Percentiles rank a stretch among this genome's conserved stretches.
Evolutionary conservation across 2,329 filamentous ascomycete species (phyloP).

Genomic region (Allantophomopsis cytisporea): DNA sequence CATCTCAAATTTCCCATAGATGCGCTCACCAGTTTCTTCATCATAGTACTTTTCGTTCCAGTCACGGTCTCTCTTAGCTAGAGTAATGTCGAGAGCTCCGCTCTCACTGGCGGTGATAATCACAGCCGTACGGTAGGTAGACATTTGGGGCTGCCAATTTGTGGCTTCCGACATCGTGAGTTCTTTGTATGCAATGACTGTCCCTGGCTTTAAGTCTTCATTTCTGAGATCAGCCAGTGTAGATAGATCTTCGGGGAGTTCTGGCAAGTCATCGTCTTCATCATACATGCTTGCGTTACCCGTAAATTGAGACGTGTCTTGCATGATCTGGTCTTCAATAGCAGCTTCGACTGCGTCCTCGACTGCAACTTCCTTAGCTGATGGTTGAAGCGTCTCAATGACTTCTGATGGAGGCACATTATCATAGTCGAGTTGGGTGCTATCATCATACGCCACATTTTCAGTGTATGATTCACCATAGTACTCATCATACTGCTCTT

Average conservation of each 20-base stretch:
- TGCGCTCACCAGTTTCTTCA: constrained; percentile 51
- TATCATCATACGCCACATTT: constrained; percentile 25
- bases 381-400: constrained; percentile 3
- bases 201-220: constrained; percentile 37
- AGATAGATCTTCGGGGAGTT: constrained; percentile 41
- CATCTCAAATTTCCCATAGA: constrained; percentile 70
- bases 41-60: constrained; percentile 46
- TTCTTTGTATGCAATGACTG: constrained; percentile 58
- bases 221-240: constrained; percentile 34
- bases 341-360: constrained; percentile 12
- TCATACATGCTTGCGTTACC: constrained; percentile 30
- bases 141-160: constrained; percentile 52
- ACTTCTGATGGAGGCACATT: constrained; percentile 11
- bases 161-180: constrained; percentile 46
- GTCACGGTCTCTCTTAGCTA: constrained; percentile 57
- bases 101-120: constrained; percentile 42
- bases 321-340: constrained; percentile 12
- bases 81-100: constrained; percentile 40
- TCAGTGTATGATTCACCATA: constrained; percentile 23
- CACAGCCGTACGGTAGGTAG: constrained; percentile 49
- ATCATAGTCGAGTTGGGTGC: constrained; percentile 17
- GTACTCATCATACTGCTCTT: constrained; percentile 15
- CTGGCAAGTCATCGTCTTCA: constrained; percentile 47
- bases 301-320: constrained; percentile 7
- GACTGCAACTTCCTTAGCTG: background rate